Evolutionary conservation across 768 basidiomycete species (phyloP), one percentile per base, ranked within the genome.

Genomic region (Hysterangium stoloniferum): DNA sequence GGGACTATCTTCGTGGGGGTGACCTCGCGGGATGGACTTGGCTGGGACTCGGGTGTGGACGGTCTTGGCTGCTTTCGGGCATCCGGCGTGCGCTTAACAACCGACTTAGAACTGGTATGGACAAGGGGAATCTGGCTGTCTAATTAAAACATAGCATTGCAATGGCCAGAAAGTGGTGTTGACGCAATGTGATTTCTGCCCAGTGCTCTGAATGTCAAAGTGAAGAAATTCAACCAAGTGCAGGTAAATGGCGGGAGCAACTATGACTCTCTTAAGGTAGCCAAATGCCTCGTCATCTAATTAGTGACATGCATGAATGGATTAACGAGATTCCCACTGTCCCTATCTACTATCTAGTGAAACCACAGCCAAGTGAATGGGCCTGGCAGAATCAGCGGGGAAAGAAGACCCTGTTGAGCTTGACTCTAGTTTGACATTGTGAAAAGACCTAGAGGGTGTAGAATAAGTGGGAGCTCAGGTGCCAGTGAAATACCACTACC

Each of bases 311-410:
- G n/a, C n/a, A n/a, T n/a, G 53, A 68, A 68, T 68, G 67, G 66
- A 68, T 68, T 65, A 68, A 68, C 65, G 63, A 68, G 67, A 68
- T 68, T 66, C 64, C 67, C 64, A 66, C 66, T 68, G 66, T 67
- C 64, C 67, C 68, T 69, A 69, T 66, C 64, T 69, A 68, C 68
- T 70, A 68, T 68, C 66, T 65, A 70, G 67, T 62, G 62, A 70
- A 70, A 70, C 68, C 67, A 70, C 68, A 70, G 69, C 69, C n/a
- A n/a, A n/a, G n/a, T n/a, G n/a, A n/a, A n/a, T n/a, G n/a, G n/a
- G n/a, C n/a, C n/a, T n/a, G n/a, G n/a, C n/a, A n/a, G n/a, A n/a
- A n/a, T n/a, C n/a, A 63, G 55, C 56, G 63, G 64, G 64, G 65
- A 64, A 66, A 65, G 63, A 65, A 64, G n/a, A n/a, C n/a, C n/a